Evolutionary conservation across 345 rosid genomes (phyloP).

Genomic region (Citrus mangshanensis): DNA sequence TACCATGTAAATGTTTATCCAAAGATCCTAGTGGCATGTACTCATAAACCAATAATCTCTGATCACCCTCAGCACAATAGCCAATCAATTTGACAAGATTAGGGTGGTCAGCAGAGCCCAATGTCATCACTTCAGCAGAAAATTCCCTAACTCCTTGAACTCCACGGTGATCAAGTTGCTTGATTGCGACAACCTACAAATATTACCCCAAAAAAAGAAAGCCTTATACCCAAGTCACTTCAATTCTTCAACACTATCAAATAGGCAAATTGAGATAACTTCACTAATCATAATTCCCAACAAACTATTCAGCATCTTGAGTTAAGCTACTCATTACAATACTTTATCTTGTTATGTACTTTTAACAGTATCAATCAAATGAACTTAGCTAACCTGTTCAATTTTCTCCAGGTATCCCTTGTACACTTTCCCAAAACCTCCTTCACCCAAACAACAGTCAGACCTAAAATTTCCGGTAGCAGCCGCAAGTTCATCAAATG

Average conservation of each 20-base stretch:
- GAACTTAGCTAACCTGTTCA: slow-evolving; percentile 45
- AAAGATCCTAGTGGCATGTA: slow-evolving; percentile 85
- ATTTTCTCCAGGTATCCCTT: slow-evolving; percentile 54
- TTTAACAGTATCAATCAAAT: neutral
- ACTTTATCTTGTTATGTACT: too few relatives aligned
- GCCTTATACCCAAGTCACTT: neutral
- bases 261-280: neutral
- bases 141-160: slow-evolving; percentile 84
- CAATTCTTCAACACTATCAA: neutral
- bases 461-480: slow-evolving; percentile 65
- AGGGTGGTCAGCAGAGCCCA: slow-evolving; percentile 73
- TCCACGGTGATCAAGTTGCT: slow-evolving; percentile 85
- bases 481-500: slow-evolving; percentile 52
- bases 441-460: slow-evolving; percentile 77
- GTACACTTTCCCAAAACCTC: slow-evolving; percentile 88
- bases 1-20: slow-evolving; percentile 84
- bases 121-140: slow-evolving; percentile 75
- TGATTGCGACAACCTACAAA: slow-evolving; percentile 78
- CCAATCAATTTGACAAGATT: slow-evolving; percentile 89
- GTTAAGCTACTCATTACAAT: neutral
- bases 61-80: slow-evolving; percentile 86
- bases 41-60: slow-evolving; percentile 82
- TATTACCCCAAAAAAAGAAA: neutral
- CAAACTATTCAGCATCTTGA: neutral
- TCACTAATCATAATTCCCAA: neutral